Conservation (phyloP, 257 asterid species). For the Gynochthodes officinalis region DNA sequence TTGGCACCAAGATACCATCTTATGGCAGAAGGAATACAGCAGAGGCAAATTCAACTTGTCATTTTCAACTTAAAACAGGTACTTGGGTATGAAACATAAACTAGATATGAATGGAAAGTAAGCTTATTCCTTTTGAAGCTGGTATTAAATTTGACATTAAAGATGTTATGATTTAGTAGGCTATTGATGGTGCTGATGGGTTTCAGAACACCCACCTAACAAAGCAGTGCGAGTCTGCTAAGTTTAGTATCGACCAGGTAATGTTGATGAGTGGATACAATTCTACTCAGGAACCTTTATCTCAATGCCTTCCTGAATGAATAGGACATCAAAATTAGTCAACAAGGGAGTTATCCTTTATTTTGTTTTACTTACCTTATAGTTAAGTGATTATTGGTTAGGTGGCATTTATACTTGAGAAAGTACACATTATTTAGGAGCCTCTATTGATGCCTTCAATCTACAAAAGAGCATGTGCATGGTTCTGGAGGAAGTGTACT, state of each 20-base stretch:
- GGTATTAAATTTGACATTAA: slow-evolving; percentile 4
- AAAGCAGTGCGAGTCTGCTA: slow-evolving; percentile 86
- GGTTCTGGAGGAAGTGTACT: slow-evolving; percentile 68
- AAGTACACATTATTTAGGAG: slow-evolving; percentile 93
- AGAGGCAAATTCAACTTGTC: slow-evolving; percentile 72
- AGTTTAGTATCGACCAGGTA: slow-evolving; percentile 89
- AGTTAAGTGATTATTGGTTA: slow-evolving; percentile 29
- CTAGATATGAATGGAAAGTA: background rate
- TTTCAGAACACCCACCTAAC: slow-evolving; percentile 84
- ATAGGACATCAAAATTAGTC: background rate
- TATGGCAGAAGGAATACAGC: slow-evolving; percentile 79
- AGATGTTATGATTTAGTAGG: slow-evolving; percentile 39
- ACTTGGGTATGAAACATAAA: slow-evolving; percentile 6
- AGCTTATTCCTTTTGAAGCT: background rate
- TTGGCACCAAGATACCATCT: slow-evolving; percentile 87
- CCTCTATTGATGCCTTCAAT: slow-evolving; percentile 69
- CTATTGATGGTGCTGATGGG: slow-evolving; percentile 90
- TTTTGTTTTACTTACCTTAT: slow-evolving; percentile 14
- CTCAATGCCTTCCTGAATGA: background rate
- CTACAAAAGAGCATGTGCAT: slow-evolving; percentile 65
- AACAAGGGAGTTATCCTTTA: no score
- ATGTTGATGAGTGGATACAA: slow-evolving; percentile 12
- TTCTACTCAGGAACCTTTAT: slow-evolving; percentile 5
- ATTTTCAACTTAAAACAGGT: slow-evolving; percentile 76
- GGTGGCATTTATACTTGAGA: slow-evolving; percentile 96